A percentile compares a stretch with the other conserved stretches of the same genome.
These are phyloP conservation scores for Dissophora globulifera DNA, from an alignment of 192 early-diverging fungal species.

Conservation along the genomic window DNA sequence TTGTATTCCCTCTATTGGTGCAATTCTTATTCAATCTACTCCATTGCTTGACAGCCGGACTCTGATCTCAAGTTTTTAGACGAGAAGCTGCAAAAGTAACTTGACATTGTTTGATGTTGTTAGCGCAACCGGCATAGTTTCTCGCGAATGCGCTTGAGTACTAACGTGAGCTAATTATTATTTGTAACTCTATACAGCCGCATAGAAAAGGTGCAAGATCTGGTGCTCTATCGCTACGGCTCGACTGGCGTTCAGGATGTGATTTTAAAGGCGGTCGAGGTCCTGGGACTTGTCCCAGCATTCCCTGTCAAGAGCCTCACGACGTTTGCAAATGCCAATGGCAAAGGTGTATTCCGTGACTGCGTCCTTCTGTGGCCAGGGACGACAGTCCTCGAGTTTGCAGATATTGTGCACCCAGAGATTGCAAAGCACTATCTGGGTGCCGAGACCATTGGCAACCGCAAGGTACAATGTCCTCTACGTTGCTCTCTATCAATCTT, in stretches of 20 bases:
- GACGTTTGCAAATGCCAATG: conserved; percentile 67
- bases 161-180: too few species aligned
- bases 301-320: conserved; percentile 81
- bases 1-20: background rate
- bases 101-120: too few species aligned
- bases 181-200: too few species aligned
- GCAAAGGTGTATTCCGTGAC: conserved; percentile 74
- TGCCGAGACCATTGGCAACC: conserved; percentile 80
- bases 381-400: conserved; percentile 82
- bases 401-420: conserved; percentile 75
- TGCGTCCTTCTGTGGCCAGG: conserved; percentile 77
- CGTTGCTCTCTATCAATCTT: too few species aligned
- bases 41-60: conserved; percentile 36
- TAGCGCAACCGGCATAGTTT: too few species aligned
- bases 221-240: conserved; percentile 87
- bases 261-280: conserved; percentile 69
- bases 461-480: conserved; percentile 66
- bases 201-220: conserved; percentile 73
- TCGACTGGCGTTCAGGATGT: conserved; percentile 84
- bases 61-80: conserved; percentile 64
- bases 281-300: conserved; percentile 74
- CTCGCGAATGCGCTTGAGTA: too few species aligned
- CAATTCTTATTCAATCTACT: background rate
- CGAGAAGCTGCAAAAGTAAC: conserved; percentile 61
- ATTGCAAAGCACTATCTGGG: conserved; percentile 73